These are phyloP conservation scores for Dendrobium officinale DNA, from an alignment of 106 monocot species.

Conservation along the genomic window DNA sequence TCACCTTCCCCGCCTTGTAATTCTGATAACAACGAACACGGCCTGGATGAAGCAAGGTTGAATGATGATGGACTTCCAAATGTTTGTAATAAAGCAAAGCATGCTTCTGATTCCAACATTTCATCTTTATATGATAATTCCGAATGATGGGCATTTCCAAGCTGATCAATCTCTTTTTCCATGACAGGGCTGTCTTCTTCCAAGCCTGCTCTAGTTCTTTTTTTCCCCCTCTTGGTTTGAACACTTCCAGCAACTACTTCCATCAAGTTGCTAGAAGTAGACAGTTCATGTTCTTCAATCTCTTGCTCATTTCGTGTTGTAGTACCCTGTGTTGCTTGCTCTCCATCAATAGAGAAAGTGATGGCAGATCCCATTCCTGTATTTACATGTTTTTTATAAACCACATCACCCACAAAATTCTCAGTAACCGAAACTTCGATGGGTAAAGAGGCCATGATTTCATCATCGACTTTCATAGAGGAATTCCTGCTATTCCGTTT, in stretches of 20 bases:
- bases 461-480: background rate
- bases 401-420: background rate
- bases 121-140: background rate
- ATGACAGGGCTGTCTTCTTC: background rate
- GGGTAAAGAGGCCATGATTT: background rate
- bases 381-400: background rate
- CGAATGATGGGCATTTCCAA: background rate
- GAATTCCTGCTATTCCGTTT: conserved; percentile 2
- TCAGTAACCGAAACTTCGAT: background rate
- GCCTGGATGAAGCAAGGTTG: background rate
- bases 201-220: conserved; percentile 4
- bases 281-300: background rate
- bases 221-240: background rate
- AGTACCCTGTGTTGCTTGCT: background rate
- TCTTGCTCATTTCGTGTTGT: background rate
- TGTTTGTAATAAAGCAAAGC: background rate
- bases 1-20: background rate
- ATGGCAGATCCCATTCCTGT: background rate
- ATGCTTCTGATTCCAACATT: background rate
- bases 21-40: background rate
- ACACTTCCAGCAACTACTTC: background rate
- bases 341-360: background rate
- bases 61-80: background rate
- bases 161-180: background rate
- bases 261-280: background rate